Evolutionary conservation across 371 early-diverging fungal genomes (phyloP).

Genomic region (Umbelopsis sp.): DNA sequence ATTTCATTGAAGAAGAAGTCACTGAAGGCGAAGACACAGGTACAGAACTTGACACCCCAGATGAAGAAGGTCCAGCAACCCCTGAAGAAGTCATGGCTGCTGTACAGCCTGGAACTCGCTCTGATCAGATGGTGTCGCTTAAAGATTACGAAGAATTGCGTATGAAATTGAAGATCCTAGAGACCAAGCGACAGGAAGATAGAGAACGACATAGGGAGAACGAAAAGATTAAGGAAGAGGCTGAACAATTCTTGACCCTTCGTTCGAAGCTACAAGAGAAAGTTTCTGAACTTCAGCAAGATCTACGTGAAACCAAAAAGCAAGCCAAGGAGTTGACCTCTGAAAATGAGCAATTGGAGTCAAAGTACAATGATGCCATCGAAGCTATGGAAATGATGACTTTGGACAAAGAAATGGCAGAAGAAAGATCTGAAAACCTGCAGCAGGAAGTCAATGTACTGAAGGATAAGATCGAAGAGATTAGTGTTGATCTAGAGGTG

Average conservation of each 20-base stretch:
- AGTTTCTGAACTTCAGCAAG: conserved; percentile 73
- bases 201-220: conserved; percentile 72
- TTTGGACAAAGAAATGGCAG: conserved; percentile 92
- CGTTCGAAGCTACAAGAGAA: conserved; percentile 76
- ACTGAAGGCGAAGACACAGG: conserved; percentile 24
- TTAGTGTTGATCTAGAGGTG: conserved; percentile 73
- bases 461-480: conserved; percentile 83
- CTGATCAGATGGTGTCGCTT: conserved; percentile 54
- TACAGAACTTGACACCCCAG: conserved; percentile 20
- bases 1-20: conserved; percentile 18
- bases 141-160: conserved; percentile 85
- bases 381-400: conserved; percentile 86
- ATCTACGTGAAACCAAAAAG: conserved; percentile 65
- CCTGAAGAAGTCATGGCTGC: not conserved
- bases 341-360: conserved; percentile 70
- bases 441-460: conserved; percentile 72
- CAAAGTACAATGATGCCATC: conserved; percentile 69
- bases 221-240: conserved; percentile 75
- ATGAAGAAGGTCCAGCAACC: conserved; percentile 19
- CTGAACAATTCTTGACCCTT: conserved; percentile 69
- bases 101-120: conserved; percentile 39
- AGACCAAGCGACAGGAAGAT: conserved; percentile 83
- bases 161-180: conserved; percentile 78
- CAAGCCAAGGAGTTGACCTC: conserved; percentile 54
- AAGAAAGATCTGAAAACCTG: conserved; percentile 80